Percentiles rank a stretch among this genome's conserved stretches.
Evolutionary conservation across 73 alveolate genomes (phyloP).

Genomic region (Tetrahymena elliotti): DNA sequence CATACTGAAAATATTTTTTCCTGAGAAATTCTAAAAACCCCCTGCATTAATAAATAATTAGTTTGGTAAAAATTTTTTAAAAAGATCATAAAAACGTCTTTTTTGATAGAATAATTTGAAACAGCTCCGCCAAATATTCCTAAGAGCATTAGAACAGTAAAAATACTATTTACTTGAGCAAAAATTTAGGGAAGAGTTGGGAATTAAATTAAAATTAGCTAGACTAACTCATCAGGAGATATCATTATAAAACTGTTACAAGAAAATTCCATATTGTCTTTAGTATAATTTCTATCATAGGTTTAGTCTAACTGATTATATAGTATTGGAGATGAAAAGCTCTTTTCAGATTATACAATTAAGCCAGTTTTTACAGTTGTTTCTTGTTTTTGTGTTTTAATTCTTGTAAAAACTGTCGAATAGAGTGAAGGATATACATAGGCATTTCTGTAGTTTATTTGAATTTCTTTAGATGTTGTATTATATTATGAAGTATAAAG

Average conservation of each 20-base stretch:
- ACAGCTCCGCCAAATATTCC: not conserved
- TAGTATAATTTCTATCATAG: not conserved
- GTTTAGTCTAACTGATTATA: not conserved
- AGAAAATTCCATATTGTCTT: not conserved
- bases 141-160: not conserved
- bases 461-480: not conserved
- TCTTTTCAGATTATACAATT: not conserved
- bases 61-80: not conserved
- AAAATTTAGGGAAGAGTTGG: not conserved
- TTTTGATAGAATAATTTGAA: not conserved
- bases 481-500: not conserved
- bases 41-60: not conserved
- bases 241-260: not conserved
- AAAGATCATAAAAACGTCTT: not conserved
- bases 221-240: not conserved
- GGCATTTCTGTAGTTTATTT: not conserved
- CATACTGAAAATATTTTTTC: not conserved
- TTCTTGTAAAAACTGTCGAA: not conserved
- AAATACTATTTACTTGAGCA: not conserved
- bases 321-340: not conserved
- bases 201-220: not conserved
- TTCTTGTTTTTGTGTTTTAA: not conserved
- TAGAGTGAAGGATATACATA: too few species aligned
- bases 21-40: not conserved
- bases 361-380: not conserved